These are phyloP conservation scores for Rhizopogon salebrosus DNA, from an alignment of 768 basidiomycete genomes.

Conservation along the genomic window DNA sequence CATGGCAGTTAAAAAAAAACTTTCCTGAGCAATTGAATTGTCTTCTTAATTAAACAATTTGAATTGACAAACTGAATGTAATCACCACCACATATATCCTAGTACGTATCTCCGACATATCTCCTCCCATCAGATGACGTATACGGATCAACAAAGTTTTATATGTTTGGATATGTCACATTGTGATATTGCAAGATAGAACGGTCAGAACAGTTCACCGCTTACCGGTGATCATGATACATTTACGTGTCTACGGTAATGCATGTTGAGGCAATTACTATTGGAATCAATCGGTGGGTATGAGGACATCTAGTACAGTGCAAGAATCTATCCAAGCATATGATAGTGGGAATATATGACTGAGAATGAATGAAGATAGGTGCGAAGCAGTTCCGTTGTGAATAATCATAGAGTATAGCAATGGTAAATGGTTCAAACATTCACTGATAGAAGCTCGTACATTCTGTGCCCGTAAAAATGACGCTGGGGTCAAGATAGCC, in stretches of 20 bases:
- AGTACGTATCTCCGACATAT: background rate
- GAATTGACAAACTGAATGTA: background rate
- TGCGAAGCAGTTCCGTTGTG: background rate
- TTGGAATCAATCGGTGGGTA: background rate
- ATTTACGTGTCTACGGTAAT: background rate
- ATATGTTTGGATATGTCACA: background rate
- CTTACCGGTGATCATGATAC: background rate
- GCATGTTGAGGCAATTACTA: background rate
- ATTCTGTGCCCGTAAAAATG: conserved; percentile 29
- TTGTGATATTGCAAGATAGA: no score
- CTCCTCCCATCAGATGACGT: background rate
- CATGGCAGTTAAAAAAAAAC: background rate
- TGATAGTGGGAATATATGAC: background rate
- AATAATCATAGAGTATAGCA: background rate
- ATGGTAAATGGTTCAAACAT: conserved; percentile 6
- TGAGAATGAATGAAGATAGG: background rate
- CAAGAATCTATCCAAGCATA: background rate
- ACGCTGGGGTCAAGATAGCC: conserved; percentile 25
- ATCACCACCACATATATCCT: background rate
- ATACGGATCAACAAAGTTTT: background rate
- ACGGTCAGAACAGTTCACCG: no score
- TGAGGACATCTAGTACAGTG: background rate
- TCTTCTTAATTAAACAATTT: background rate
- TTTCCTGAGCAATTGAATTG: background rate
- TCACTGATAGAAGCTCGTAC: conserved; percentile 28